These are phyloP conservation scores for Rubroshorea leprosula DNA, from an alignment of 345 rosid species.

Conservation along the genomic window DNA sequence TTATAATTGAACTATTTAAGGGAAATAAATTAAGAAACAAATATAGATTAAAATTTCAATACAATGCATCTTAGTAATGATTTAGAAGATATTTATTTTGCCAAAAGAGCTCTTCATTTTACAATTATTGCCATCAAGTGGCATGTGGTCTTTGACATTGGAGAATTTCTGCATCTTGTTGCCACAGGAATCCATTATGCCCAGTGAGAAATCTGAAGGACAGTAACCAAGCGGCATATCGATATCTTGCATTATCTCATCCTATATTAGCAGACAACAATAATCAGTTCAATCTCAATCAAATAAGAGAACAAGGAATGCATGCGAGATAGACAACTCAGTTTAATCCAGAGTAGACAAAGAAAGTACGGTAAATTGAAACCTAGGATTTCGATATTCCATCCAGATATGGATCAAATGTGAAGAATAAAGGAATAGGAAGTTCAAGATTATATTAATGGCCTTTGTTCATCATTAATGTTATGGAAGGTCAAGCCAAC, in stretches of 20 bases:
- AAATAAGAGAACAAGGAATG: not conserved
- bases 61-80: too few relatives aligned
- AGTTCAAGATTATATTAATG: not conserved
- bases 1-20: too few relatives aligned
- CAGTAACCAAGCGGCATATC: slow-evolving; percentile 26
- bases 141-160: slow-evolving; percentile 21
- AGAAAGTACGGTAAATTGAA: too few relatives aligned
- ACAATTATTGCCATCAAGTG: slow-evolving; percentile 24
- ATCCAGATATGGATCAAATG: not conserved
- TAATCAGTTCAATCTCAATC: slow-evolving; percentile 10
- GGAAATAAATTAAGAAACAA: slow-evolving; percentile 25
- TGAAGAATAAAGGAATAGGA: not conserved
- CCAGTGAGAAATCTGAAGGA: slow-evolving; percentile 30
- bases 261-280: slow-evolving; percentile 31
- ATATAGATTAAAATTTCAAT: too few relatives aligned
- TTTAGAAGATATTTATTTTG: too few relatives aligned
- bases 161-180: slow-evolving; percentile 23
- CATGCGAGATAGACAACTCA: not conserved
- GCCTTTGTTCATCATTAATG: not conserved
- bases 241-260: slow-evolving; percentile 40
- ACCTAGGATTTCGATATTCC: too few relatives aligned
- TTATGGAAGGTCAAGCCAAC: not conserved
- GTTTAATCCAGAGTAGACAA: too few relatives aligned
- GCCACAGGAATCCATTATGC: slow-evolving; percentile 23
- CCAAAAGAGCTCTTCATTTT: slow-evolving; percentile 28